Evolutionary conservation across 1,284 basidiomycete species (phyloP).

Genomic region (Sanghuangporus sanghuang): DNA sequence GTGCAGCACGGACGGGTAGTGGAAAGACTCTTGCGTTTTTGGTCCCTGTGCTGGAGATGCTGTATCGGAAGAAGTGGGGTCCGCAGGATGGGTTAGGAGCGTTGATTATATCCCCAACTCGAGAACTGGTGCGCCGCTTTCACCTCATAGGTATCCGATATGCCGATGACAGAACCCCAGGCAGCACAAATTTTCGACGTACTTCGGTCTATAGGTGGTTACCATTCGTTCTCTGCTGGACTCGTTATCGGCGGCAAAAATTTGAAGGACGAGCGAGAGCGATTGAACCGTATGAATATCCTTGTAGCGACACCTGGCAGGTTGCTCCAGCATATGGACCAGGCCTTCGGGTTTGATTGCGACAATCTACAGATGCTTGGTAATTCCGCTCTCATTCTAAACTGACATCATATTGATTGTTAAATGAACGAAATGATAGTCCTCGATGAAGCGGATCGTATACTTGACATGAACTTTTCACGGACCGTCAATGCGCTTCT

Average conservation of each 20-base stretch:
- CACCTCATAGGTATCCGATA: neutral
- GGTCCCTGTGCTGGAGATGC: slow-evolving; percentile 70
- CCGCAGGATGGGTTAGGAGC: slow-evolving; percentile 86
- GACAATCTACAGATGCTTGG: slow-evolving; percentile 90
- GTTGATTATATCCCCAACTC: slow-evolving; percentile 90
- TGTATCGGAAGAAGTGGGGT: slow-evolving; percentile 76
- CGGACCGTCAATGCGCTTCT: slow-evolving; percentile 88
- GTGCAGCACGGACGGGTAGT: slow-evolving; percentile 76
- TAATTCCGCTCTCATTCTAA: slow-evolving; percentile 34
- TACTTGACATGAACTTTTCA: slow-evolving; percentile 95
- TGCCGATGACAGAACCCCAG: slow-evolving; percentile 31
- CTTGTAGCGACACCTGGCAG: slow-evolving; percentile 95
- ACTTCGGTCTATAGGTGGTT: slow-evolving; percentile 84
- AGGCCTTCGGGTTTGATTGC: slow-evolving; percentile 92
- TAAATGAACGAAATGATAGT: slow-evolving; percentile 41
- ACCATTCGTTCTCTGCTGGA: slow-evolving; percentile 91
- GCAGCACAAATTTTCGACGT: slow-evolving; percentile 98
- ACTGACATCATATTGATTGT: neutral
- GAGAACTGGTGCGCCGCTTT: slow-evolving; percentile 65
- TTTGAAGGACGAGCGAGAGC: slow-evolving; percentile 87
- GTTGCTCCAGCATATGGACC: slow-evolving; percentile 96
- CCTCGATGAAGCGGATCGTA: slow-evolving; percentile 94
- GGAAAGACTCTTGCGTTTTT: slow-evolving; percentile 85
- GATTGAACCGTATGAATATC: slow-evolving; percentile 93
- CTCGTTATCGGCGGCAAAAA: slow-evolving; percentile 97